Base-by-base conservation (phyloP, 2,329 filamentous ascomycete genomes). In the Stemphylium lycopersici region DNA sequence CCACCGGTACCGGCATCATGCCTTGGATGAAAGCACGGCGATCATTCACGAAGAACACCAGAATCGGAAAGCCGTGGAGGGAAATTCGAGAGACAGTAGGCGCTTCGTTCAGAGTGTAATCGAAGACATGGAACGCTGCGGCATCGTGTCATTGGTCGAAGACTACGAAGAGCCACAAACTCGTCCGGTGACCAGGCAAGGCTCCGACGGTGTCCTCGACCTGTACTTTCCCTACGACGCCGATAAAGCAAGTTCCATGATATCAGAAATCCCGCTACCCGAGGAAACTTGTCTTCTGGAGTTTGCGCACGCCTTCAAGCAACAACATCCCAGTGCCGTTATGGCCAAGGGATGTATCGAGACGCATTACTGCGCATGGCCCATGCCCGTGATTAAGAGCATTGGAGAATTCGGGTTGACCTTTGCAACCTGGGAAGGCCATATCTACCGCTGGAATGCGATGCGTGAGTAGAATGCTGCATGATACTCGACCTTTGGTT, bases 361-460 rank as follows among this genome's bases (percentile, higher is more conserved):
- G 15, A 69, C 66, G 0, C 68, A 70, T 22, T 72, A 72, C 40
- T 70, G 68, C 20, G 69, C 68, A 6, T 72, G 68, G 67, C 68
- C 69, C 0, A 72, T 72, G 66, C 69, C 69, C 0, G 46, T 56
- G 0, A 61, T 72, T 34, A 63, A 62, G 39, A 63, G 66, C 10
- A 26, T 67, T 0, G 68, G 68, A 0, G 65, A 61, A 1, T 65
- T 12, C 1, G 62, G 58, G 0, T 43, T 67, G 0, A 69, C 63
- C 13, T 72, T 70, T 33, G 65, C 57, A 0, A 72, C 68, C 0
- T 67, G 63, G 54, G 67, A 72, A 48, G 69, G 69, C 0, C 67
- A 71, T 40, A 38, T 71, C 0, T 72, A 72, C 33, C 62, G 65
- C 1, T 72, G 69, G 68, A 71, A 68, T 10, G 68, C 60, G 0